These are phyloP conservation scores for Euphrasia confusa DNA, from an alignment of 257 asterid species.

Conservation along the genomic window DNA sequence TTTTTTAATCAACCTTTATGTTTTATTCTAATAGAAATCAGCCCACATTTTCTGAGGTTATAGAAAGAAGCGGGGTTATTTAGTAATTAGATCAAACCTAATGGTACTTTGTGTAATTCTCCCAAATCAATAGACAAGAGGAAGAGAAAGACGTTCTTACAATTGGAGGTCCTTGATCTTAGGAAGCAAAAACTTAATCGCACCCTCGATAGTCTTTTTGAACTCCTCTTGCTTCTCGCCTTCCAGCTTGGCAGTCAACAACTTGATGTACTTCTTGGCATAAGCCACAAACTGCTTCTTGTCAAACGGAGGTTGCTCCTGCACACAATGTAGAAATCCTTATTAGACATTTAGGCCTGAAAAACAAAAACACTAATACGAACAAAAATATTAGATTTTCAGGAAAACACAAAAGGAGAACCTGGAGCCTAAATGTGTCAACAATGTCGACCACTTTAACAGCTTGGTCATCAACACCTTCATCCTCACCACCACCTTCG, in stretches of 20 bases:
- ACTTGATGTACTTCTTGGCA: slow-evolving; percentile 69
- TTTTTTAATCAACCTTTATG: too few relatives aligned
- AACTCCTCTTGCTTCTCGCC: slow-evolving; percentile 50
- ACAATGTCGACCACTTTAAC: slow-evolving; percentile 77
- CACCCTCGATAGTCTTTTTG: slow-evolving; percentile 70
- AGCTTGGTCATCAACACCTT: slow-evolving; percentile 69
- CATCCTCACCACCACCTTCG: slow-evolving; percentile 78
- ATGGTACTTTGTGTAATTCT: not conserved
- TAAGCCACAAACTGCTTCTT: slow-evolving; percentile 62
- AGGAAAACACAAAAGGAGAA: slow-evolving; percentile 11
- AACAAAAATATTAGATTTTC: not conserved
- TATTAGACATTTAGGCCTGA: not conserved
- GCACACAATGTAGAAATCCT: not conserved
- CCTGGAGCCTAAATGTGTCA: slow-evolving; percentile 97
- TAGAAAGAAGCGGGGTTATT: too few relatives aligned
- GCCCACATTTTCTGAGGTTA: too few relatives aligned
- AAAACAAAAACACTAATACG: not conserved
- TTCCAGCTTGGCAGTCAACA: slow-evolving; percentile 58
- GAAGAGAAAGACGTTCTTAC: slow-evolving; percentile 36
- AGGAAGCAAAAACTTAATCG: slow-evolving; percentile 61
- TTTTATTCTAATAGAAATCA: too few relatives aligned
- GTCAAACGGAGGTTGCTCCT: slow-evolving; percentile 94
- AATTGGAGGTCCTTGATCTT: slow-evolving; percentile 80
- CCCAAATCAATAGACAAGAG: not conserved
- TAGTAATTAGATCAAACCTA: too few relatives aligned